A percentile compares a stretch with the other conserved stretches of the same genome.
Evolutionary conservation across 2,329 filamentous ascomycete genomes (phyloP).

Genomic region (Thermothelomyces thermophilus): DNA sequence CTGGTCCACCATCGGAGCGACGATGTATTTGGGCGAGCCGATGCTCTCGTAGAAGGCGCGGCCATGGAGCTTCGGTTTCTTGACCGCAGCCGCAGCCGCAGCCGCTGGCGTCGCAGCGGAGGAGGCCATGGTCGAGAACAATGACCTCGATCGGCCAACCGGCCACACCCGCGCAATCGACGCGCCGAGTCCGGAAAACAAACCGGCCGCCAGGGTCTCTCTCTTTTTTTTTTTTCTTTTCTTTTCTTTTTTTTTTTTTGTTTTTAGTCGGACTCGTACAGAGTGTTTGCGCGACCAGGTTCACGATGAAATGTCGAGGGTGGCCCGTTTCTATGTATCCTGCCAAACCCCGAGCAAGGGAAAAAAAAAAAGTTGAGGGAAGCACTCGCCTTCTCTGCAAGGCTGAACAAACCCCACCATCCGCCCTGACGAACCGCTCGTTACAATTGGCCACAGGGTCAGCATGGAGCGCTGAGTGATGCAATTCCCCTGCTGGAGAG

Average conservation of each 20-base stretch:
- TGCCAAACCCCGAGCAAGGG: not conserved
- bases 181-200: slow-evolving; percentile 5
- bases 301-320: not conserved
- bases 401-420: slow-evolving; percentile 15
- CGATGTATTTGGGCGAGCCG: slow-evolving; percentile 80
- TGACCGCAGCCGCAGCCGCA: slow-evolving; percentile 6
- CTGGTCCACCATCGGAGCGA: slow-evolving; percentile 97
- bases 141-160: not conserved
- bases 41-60: slow-evolving; percentile 92
- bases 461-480: slow-evolving; percentile 8
- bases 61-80: slow-evolving; percentile 61
- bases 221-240: no score
- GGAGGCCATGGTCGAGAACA: slow-evolving; percentile 18
- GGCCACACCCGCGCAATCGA: slow-evolving; percentile 10
- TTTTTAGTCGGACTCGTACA: no score
- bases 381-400: slow-evolving; percentile 19
- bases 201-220: slow-evolving; percentile 11
- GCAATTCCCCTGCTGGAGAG: no score
- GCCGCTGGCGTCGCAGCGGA: slow-evolving; percentile 7
- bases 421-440: no score
- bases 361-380: not conserved
- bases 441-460: slow-evolving; percentile 8
- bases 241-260: no score
- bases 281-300: no score
- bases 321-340: not conserved